Percentiles rank a stretch among this genome's conserved stretches.
Conservation (phyloP, 2,329 filamentous ascomycete species). For the Cephalotrichum gorgonifer region DNA sequence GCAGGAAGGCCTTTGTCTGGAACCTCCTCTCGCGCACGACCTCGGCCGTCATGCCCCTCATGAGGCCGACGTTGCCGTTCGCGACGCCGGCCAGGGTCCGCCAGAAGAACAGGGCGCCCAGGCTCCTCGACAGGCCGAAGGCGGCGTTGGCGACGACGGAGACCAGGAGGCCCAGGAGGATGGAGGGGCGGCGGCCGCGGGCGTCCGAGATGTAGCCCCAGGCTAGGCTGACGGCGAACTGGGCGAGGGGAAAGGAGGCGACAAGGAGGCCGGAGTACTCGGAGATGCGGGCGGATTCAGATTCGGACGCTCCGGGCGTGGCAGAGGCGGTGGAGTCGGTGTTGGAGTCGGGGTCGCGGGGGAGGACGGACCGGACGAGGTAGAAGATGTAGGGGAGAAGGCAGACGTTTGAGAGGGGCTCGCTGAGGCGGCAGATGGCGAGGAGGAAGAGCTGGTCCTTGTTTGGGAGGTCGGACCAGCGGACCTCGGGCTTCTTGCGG, state of each 20-base stretch:
- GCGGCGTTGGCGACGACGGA: constrained; percentile 54
- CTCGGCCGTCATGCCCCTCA: constrained; percentile 66
- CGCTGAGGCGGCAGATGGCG: constrained; percentile 32
- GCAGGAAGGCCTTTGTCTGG: constrained; percentile 30
- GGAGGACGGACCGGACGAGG: constrained; percentile 55
- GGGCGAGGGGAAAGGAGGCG: constrained; percentile 57
- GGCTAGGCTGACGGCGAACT: constrained; percentile 58
- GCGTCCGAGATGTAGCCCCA: constrained; percentile 55
- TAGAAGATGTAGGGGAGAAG: constrained; percentile 63
- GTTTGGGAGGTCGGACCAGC: constrained; percentile 20
- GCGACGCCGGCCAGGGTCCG: constrained; percentile 52
- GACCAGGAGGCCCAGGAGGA: constrained; percentile 54
- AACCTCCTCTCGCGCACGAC: constrained; percentile 61
- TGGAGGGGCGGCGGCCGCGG: constrained; percentile 31
- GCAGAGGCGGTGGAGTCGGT: constrained; percentile 21
- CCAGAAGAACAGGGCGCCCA: constrained; percentile 47
- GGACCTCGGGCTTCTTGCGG: not conserved
- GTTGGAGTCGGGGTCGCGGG: constrained; percentile 9
- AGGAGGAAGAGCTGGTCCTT: constrained; percentile 24
- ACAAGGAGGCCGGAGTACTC: constrained; percentile 59
- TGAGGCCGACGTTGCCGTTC: constrained; percentile 65
- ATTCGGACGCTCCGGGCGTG: too few species aligned
- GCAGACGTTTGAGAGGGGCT: constrained; percentile 58
- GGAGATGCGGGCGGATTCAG: constrained; percentile 46
- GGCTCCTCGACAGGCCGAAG: constrained; percentile 57